phyloP scores from a whole-genome alignment of 2,329 filamentous ascomycete genomes.

The Cladophialophora exuberans region DNA sequence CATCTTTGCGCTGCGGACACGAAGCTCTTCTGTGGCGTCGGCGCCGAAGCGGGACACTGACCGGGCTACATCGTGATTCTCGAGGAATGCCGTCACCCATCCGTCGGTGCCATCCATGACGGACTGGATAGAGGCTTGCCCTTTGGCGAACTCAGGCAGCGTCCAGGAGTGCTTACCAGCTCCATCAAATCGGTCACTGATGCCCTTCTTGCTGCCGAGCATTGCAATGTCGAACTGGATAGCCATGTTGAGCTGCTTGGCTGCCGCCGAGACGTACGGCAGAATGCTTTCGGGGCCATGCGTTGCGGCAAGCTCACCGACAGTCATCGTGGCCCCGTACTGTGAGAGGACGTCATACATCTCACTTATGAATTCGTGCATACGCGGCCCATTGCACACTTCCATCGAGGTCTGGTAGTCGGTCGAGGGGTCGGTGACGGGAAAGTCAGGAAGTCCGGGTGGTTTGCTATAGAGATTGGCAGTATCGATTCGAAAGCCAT shows the following conservation, averaged over 20 bases:
- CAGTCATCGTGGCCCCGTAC: background rate
- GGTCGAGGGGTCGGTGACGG: background rate
- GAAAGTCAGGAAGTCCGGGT: background rate
- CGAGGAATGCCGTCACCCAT: slow-evolving; percentile 67
- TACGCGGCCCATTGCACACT: no score
- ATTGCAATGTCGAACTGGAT: background rate
- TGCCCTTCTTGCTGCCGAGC: background rate
- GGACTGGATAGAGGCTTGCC: no score
- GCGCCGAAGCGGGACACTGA: slow-evolving; percentile 60
- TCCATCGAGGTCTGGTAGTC: no score
- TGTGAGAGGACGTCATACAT: background rate
- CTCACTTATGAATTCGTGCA: background rate
- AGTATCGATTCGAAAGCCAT: slow-evolving; percentile 67
- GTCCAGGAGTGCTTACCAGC: slow-evolving; percentile 42
- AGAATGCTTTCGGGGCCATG: background rate
- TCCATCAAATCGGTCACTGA: background rate
- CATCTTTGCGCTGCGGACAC: slow-evolving; percentile 59
- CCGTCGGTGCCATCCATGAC: slow-evolving; percentile 58
- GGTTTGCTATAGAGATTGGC: slow-evolving; percentile 26
- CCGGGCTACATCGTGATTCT: slow-evolving; percentile 68
- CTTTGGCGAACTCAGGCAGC: slow-evolving; percentile 50
- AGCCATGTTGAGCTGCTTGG: background rate
- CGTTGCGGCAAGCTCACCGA: background rate
- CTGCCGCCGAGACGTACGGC: background rate
- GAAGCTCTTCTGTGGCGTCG: slow-evolving; percentile 44